Evolutionary conservation across 179 eudicot genomes (phyloP).

Genomic region (Pouteria campechiana): DNA sequence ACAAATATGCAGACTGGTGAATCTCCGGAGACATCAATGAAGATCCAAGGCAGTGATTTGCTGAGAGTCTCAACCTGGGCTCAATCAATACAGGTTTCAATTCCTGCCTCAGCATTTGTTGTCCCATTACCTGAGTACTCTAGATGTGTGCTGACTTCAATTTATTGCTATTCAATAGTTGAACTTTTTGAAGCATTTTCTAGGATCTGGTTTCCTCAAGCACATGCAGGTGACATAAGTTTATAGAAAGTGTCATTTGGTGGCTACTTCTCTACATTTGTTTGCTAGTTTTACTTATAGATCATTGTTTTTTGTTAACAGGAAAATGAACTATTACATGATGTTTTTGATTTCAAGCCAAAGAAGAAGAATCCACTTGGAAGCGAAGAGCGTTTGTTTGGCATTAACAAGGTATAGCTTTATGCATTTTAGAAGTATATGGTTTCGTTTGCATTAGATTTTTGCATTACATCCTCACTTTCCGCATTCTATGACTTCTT

Average conservation of each 20-base stretch:
- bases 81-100: constrained; percentile 57
- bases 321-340: constrained; percentile 87
- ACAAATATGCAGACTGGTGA: constrained; percentile 46
- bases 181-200: constrained; percentile 82
- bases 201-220: constrained; percentile 81
- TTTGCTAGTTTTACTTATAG: too few relatives aligned
- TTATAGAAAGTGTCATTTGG: not conserved
- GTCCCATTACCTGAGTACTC: not conserved
- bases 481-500: too few relatives aligned
- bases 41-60: constrained; percentile 80
- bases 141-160: not conserved
- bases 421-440: too few relatives aligned
- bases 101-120: not conserved
- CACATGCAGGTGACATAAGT: constrained; percentile 64
- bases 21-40: constrained; percentile 54
- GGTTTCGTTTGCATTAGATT: too few relatives aligned
- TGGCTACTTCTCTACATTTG: not conserved
- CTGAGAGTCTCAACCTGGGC: constrained; percentile 69
- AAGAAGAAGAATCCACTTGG: constrained; percentile 38
- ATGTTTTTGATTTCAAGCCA: constrained; percentile 67
- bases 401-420: constrained; percentile 70
- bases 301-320: constrained; percentile 8
- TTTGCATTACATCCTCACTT: too few relatives aligned
- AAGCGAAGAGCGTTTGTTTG: constrained; percentile 24
- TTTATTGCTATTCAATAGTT: constrained; percentile 26